phyloP scores from a whole-genome alignment of 208 protist genomes.

The Wallacemonas sp. region DNA sequence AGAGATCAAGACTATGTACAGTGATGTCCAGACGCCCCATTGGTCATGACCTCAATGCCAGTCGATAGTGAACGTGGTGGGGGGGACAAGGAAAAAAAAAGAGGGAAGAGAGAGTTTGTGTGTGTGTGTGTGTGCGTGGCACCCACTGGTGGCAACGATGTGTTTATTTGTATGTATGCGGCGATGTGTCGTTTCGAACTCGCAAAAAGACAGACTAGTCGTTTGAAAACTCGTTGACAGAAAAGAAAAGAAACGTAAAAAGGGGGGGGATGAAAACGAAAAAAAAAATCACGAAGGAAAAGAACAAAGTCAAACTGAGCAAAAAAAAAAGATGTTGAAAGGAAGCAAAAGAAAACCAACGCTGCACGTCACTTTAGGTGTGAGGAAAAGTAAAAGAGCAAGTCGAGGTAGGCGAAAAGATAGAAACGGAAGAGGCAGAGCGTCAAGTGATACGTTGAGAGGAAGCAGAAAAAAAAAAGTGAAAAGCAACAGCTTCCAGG shows the following conservation, averaged over 20 bases:
- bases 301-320: neutral
- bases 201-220: slow-evolving; percentile 7
- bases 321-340: neutral
- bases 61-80: neutral
- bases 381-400: neutral
- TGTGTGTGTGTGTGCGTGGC: too few relatives aligned
- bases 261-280: neutral
- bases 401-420: neutral
- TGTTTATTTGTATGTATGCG: too few relatives aligned
- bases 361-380: too few relatives aligned
- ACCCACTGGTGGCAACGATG: too few relatives aligned
- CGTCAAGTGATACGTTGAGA: too few relatives aligned
- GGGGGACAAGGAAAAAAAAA: neutral
- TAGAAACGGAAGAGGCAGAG: too few relatives aligned
- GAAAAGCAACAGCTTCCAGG: neutral
- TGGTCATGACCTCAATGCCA: too few relatives aligned
- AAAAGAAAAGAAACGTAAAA: slow-evolving; percentile 9
- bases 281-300: neutral
- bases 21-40: slow-evolving; percentile 72
- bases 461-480: neutral
- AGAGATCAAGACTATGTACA: slow-evolving; percentile 51
- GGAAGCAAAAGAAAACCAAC: neutral
- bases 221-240: neutral
- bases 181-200: too few relatives aligned
- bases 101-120: neutral